Conservation (phyloP, 164 flowering plant species). For the Piper betle region DNA sequence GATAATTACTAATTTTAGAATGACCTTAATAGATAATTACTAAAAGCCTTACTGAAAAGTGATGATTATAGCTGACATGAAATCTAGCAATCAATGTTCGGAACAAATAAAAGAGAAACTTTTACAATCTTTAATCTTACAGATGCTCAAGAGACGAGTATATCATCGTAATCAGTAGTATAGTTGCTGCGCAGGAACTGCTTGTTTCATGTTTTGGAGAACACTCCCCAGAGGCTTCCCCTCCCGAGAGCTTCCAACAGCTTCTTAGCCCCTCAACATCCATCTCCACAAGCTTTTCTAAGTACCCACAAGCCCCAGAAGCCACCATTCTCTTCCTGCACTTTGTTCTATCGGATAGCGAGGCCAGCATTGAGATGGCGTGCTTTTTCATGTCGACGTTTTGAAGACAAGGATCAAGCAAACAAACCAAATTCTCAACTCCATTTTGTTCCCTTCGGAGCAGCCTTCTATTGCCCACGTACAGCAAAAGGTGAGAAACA, state of each 20-base stretch:
- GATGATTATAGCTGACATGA: no score
- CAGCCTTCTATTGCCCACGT: constrained; percentile 37
- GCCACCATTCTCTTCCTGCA: constrained; percentile 67
- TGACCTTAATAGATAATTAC: no score
- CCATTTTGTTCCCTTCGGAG: constrained; percentile 68
- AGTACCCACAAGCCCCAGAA: constrained; percentile 47
- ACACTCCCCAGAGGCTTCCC: constrained; percentile 76
- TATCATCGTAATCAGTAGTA: no score
- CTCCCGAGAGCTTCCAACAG: constrained; percentile 49
- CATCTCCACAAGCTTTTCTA: constrained; percentile 68
- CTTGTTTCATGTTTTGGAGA: constrained; percentile 33
- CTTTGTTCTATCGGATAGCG: constrained; percentile 41
- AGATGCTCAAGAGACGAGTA: no score
- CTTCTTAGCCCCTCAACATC: constrained; percentile 77
- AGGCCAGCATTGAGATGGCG: constrained; percentile 40
- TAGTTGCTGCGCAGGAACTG: background rate
- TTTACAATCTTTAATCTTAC: no score
- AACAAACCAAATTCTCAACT: constrained; percentile 40
- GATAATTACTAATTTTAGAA: no score
- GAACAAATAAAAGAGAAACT: no score
- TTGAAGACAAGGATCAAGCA: constrained; percentile 48
- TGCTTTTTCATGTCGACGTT: constrained; percentile 58
- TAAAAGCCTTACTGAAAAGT: no score
- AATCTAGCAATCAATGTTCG: no score
- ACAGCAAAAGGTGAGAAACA: constrained; percentile 36